Conservation (phyloP, 306 rosid genomes). For the Purshia tridentata region DNA sequence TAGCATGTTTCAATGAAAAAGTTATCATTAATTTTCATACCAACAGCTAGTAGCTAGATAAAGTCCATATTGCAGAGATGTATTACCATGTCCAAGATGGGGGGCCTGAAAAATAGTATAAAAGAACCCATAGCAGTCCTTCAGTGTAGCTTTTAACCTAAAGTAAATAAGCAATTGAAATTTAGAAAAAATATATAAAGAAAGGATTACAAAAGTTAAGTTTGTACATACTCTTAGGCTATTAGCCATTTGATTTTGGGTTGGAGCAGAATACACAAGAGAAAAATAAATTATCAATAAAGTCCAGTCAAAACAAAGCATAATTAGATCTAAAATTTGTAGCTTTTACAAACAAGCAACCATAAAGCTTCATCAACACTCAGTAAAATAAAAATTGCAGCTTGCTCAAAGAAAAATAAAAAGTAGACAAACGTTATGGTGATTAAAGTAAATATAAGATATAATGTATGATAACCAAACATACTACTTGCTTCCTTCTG, state of each 20-base stretch:
- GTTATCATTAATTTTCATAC: not conserved
- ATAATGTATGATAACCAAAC: not conserved
- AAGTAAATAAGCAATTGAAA: not conserved
- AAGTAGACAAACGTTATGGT: not conserved
- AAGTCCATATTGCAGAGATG: not conserved
- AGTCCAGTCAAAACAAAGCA: not conserved
- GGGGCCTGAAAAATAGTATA: slow-evolving; percentile 51
- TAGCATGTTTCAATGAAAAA: not conserved
- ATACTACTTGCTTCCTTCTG: slow-evolving; percentile 45
- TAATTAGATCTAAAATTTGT: not conserved
- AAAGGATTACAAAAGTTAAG: not conserved
- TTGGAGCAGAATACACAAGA: not conserved
- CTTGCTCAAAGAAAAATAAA: not conserved
- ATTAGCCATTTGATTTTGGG: not conserved
- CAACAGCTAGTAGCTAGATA: not conserved
- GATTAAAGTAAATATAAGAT: not conserved
- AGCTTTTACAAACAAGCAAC: not conserved
- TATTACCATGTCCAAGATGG: slow-evolving; percentile 68
- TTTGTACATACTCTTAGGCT: not conserved
- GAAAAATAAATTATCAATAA: not conserved
- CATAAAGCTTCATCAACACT: not conserved
- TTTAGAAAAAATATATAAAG: not conserved
- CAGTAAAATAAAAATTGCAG: not conserved
- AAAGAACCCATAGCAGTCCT: slow-evolving; percentile 53
- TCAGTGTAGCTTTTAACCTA: slow-evolving; percentile 58